Evolutionary conservation across 2,329 filamentous ascomycete genomes (phyloP), one percentile per base, ranked within the genome.

Genomic region (Alternaria brassicicola): DNA sequence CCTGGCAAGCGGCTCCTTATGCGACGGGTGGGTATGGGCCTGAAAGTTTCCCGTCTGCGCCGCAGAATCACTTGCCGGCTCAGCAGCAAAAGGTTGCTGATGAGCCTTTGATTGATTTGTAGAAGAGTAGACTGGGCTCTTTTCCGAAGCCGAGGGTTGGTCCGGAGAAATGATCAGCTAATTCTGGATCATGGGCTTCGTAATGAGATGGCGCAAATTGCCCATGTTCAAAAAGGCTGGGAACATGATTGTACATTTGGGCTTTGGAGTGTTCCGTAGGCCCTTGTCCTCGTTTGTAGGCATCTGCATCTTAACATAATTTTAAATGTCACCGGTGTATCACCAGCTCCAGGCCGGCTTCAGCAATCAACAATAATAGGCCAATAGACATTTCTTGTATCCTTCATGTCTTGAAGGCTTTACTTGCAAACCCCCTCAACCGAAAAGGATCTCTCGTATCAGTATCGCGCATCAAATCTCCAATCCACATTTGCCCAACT

Each of bases 41-140:
- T 71, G 68, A 74, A 77, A 55, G 82, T 78, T 91, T 92, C 69
- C 89, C 90, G 1, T 81, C 85, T 2, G 86, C 85, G 26, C 87
- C 88, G 15, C 85, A 88, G 58, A 86, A 89, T 73, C 83, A 85
- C 35, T 43, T 71, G 12, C 68, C 66, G 51, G 72, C 76, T 54
- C 78, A 80, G 39, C 78, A 80, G 41, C 77, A 80, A 17, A 80
- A 83, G 65, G 83, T 80, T 1, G 83, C 89, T 45, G 91, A 94
- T 77, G 91, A 94, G 77, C 89, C 88, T 57, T 78, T 95, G 70
- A 95, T 95, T 77, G 91, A 95, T 76, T 82, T 94, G 61, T 93
- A 77, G 55, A 39, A 26, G 17, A n/a, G 8, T 6, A 10, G 2
- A 15, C 2, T 33, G 12, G 6, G 17, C 26, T 13, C 2, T 13